Evolutionary conservation across 1,139 yeast genomes (phyloP), one percentile per base, ranked within the genome.

Genomic region (Ashbya aceris): DNA sequence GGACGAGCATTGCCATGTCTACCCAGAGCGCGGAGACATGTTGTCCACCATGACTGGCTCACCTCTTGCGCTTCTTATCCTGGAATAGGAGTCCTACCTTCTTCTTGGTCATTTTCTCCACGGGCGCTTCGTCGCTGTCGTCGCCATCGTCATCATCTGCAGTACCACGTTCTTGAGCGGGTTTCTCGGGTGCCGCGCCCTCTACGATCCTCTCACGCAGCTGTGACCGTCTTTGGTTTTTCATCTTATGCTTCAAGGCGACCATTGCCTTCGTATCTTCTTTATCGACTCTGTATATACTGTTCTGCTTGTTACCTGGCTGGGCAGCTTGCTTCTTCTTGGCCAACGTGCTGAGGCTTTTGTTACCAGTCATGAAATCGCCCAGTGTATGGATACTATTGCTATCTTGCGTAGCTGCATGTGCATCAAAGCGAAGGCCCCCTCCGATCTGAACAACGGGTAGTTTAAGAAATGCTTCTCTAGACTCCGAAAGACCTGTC

Each of bases 361-460:
- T 60, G 38, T 60, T 59, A 38, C 62, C 53, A 11, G 52, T 47
- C 10, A 61, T 51, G 34, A 61, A 61, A 40, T 61, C 64, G 13
- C 66, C 66, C 8, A 61, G 52, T 4, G 65, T 61, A 23, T 56
- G 54, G 6, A 61, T 59, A 39, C 58, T 64, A 1, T 47, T 45
- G 8, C 43, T 27, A 11, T 43, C 37, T 26, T 31, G 33, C 12
- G 10, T 11, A 11, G 7, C 27, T 5, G n/a, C 29, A 3, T 29
- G 31, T 3, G 12, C 29, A 6, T 40, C 39, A 32, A 60, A 50
- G 38, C 47, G 49, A 17, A 61, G 40, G 1, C 65, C 62, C 3
- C 58, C 48, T 0, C 66, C 65, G n/a, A 54, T 45, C 34, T 59
- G 58, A n/a, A 61, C 50, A 3, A 61, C 64, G 4, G 65, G 66